These are phyloP conservation scores for Agaricus subrufescens DNA, from an alignment of 768 basidiomycete genomes.

Conservation along the genomic window DNA sequence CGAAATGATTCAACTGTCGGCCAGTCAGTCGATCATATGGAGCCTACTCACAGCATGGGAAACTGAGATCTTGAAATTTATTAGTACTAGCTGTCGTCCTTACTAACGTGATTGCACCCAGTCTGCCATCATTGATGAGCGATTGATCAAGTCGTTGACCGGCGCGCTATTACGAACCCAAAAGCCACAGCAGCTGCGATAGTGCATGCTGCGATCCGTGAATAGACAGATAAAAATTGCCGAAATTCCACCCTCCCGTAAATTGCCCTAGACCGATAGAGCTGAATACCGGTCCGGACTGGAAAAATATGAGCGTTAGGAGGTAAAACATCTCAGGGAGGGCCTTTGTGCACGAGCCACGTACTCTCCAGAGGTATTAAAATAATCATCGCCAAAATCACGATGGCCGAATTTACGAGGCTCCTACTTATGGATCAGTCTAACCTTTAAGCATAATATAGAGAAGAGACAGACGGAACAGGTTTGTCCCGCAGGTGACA, in stretches of 20 bases:
- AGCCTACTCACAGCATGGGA: conserved; percentile 1
- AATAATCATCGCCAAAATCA: not conserved
- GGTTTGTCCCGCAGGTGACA: conserved; percentile 5
- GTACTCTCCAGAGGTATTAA: conserved; percentile 6
- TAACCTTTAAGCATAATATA: not conserved
- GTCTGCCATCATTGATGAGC: not conserved
- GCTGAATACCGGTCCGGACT: conserved; percentile 6
- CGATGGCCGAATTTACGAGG: conserved; percentile 3
- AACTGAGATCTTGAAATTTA: conserved; percentile 4
- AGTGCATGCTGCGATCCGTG: conserved; percentile 5
- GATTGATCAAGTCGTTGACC: no score
- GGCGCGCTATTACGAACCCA: not conserved
- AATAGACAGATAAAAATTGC: conserved; percentile 1
- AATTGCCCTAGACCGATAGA: conserved; percentile 2
- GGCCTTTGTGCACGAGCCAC: not conserved
- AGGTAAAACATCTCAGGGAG: no score
- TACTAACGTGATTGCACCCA: not conserved
- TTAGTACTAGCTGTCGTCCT: not conserved
- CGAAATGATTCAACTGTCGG: no score
- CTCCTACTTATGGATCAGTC: not conserved
- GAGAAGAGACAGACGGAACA: not conserved
- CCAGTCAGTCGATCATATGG: no score
- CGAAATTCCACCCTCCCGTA: conserved; percentile 1
- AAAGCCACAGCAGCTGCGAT: not conserved
- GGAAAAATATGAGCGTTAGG: not conserved